Evolutionary conservation across 2,329 filamentous ascomycete genomes (phyloP).

Genomic region (Calonectria montana): DNA sequence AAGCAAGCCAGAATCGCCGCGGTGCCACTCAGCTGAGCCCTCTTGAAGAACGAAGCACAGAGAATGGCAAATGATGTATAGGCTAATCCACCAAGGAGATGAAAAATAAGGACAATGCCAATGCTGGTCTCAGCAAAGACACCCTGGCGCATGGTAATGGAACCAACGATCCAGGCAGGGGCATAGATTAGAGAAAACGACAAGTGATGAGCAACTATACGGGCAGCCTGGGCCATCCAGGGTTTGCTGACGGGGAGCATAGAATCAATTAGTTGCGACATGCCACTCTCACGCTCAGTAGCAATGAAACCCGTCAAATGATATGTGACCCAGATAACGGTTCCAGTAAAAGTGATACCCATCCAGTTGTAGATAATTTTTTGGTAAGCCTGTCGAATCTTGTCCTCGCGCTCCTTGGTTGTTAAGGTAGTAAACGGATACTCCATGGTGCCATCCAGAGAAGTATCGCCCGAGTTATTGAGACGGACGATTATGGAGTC

Average conservation of each 20-base stretch:
- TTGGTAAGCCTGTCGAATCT: conserved; percentile 79
- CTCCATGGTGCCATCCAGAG: conserved; percentile 62
- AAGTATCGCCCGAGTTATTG: conserved; percentile 55
- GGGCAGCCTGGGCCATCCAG: conserved; percentile 82
- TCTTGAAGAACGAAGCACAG: conserved; percentile 85
- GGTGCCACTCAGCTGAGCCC: conserved; percentile 88
- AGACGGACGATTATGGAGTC: conserved; percentile 76
- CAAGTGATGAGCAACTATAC: conserved; percentile 83
- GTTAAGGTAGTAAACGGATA: conserved; percentile 83
- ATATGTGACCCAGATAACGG: conserved; percentile 84
- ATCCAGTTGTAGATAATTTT: conserved; percentile 78
- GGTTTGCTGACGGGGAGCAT: conserved; percentile 84
- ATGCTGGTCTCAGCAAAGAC: conserved; percentile 74
- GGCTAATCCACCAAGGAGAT: conserved; percentile 80
- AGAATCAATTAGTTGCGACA: conserved; percentile 88
- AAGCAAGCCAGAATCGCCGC: conserved; percentile 78
- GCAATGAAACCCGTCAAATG: conserved; percentile 89
- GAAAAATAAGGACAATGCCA: conserved; percentile 77
- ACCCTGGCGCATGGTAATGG: conserved; percentile 69
- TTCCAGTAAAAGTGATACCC: conserved; percentile 82
- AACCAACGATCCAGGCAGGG: conserved; percentile 85
- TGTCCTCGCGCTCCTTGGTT: conserved; percentile 71
- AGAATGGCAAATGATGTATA: conserved; percentile 85
- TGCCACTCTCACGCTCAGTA: conserved; percentile 85
- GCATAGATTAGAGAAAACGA: conserved; percentile 84